These are phyloP conservation scores for Excoecaria agallocha DNA, from an alignment of 345 rosid species.

Conservation along the genomic window DNA sequence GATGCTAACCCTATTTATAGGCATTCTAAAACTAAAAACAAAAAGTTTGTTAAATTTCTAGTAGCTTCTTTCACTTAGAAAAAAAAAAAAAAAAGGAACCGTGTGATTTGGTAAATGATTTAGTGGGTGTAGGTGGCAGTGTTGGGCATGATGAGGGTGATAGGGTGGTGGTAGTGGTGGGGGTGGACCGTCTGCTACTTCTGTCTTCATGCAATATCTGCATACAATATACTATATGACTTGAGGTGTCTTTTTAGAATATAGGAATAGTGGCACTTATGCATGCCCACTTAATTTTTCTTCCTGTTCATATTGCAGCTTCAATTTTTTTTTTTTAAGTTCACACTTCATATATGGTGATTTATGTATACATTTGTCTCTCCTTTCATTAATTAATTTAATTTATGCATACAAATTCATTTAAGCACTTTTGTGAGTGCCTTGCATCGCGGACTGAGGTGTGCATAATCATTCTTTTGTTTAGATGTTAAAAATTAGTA, in stretches of 20 bases:
- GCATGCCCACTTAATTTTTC: conserved; percentile 5
- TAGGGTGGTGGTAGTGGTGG: conserved; percentile 2
- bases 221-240: background rate
- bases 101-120: background rate
- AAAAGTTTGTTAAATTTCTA: conserved; percentile 1
- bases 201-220: conserved; percentile 6
- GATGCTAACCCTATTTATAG: conserved; percentile 15
- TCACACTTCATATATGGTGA: background rate
- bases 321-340: background rate
- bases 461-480: too few species aligned
- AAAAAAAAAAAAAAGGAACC: background rate
- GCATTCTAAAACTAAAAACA: background rate
- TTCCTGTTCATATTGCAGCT: background rate
- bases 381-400: background rate
- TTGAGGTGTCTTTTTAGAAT: background rate
- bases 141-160: background rate
- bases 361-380: background rate
- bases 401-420: too few species aligned
- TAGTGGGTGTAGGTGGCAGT: conserved; percentile 12
- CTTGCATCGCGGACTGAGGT: too few species aligned
- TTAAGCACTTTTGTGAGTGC: too few species aligned
- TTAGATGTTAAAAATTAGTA: too few species aligned
- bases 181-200: conserved; percentile 4
- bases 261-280: background rate
- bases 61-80: conserved; percentile 5